Evolutionary conservation across 495 filamentous ascomycete genomes (phyloP), one percentile per base, ranked within the genome.

Genomic region (Penicillium daleae): DNA sequence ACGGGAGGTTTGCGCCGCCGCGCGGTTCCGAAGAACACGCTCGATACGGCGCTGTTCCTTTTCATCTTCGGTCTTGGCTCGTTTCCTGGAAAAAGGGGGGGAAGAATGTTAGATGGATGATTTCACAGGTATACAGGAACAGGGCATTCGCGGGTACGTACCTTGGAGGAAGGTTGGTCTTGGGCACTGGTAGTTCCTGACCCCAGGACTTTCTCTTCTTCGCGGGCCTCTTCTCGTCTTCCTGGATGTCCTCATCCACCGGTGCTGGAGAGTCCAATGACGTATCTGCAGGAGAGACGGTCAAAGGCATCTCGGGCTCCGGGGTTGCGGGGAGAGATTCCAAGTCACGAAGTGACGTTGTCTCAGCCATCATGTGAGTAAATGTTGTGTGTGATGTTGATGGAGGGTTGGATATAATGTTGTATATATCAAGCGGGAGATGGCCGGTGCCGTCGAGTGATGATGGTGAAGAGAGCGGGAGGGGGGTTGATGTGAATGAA

Each of bases 191-290:
- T 49, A 99, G 88, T 78, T 96, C 90, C 78, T 99, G 95, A 66
- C 95, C 95, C 95, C 95, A 99, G 61, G 94, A 97, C 82, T 98
- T 99, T 75, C 95, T 84, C 85, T 99, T 99, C 88, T 97, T 98
- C 42, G 83, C 77, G 2, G 89, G 86, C 82, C 91, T 96, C 83
- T 90, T 92, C 67, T 92, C 88, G 6, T 73, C 70, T 32, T 76
- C 72, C 27, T 70, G 67, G 37, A 75, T 74, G 15, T 70, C 68
- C 46, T 76, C 73, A 15, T 64, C 52, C 12, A 68, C 63, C 17
- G 70, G 68, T 27, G 64, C 70, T 1, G 70, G 70, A 6, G 70
- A 61, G 29, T 71, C 66, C 31, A 82, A 59, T 3, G 79, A 80
- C 6, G 82, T 83, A 60, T 82, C 81, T 21, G 80, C 78, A n/a